These are phyloP conservation scores for Cinchona pubescens DNA, from an alignment of 257 asterid species.

Conservation along the genomic window DNA sequence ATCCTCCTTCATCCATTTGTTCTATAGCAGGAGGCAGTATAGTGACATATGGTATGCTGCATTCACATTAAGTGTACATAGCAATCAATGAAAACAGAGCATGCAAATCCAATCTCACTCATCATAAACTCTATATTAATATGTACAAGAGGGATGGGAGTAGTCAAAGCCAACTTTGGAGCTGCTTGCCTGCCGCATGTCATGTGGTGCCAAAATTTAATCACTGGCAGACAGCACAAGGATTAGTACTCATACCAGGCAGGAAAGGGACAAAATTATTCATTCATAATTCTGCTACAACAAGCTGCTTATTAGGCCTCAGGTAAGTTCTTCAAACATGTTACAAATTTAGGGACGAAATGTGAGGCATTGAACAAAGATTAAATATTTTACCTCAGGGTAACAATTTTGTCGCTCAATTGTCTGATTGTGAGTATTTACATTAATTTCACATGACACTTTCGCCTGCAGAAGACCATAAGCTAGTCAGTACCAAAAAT, in stretches of 20 bases:
- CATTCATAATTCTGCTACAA: neutral
- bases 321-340: neutral
- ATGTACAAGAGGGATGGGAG: neutral
- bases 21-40: neutral
- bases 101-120: neutral
- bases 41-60: neutral
- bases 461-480: slow-evolving; percentile 29
- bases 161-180: neutral
- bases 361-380: neutral
- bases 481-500: neutral
- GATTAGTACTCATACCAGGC: neutral
- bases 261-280: neutral
- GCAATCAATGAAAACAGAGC: neutral
- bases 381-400: slow-evolving; percentile 35
- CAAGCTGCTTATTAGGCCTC: neutral
- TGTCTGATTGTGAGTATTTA: slow-evolving; percentile 33
- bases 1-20: neutral
- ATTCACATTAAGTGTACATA: neutral
- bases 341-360: neutral
- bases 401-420: slow-evolving; percentile 43
- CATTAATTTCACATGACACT: slow-evolving; percentile 41
- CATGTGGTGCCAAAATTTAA: neutral
- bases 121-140: neutral
- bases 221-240: slow-evolving; percentile 18
- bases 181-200: neutral